Evolutionary conservation across 169 alveolate species (phyloP).

Genomic region (Cryptosporidium xiaoi): DNA sequence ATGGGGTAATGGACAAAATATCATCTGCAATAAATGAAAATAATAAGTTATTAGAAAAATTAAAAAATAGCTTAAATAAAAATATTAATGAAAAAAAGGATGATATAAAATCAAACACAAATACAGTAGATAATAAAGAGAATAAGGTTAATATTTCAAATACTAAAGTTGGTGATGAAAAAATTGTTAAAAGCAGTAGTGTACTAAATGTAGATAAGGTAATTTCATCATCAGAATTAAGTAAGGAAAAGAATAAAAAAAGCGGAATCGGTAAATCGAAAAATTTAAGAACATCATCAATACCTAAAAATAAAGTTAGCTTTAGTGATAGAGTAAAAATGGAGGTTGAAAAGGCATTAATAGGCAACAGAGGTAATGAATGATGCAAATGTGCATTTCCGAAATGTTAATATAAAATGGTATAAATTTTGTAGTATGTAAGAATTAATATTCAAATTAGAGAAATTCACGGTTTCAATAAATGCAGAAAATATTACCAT

Average conservation of each 20-base stretch:
- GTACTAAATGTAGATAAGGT: not conserved
- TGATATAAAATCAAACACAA: not conserved
- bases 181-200: not conserved
- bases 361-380: no score
- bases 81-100: not conserved
- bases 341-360: constrained; percentile 49
- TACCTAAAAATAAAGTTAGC: constrained; percentile 37
- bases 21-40: constrained; percentile 55
- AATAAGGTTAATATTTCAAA: constrained; percentile 10
- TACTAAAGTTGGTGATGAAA: not conserved
- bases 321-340: constrained; percentile 62
- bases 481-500: no score
- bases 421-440: no score
- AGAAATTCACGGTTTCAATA: no score
- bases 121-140: not conserved
- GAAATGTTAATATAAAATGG: no score
- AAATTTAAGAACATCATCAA: not conserved
- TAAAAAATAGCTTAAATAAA: constrained; percentile 33
- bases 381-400: no score
- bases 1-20: constrained; percentile 50
- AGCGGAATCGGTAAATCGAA: constrained; percentile 8
- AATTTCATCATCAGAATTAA: not conserved
- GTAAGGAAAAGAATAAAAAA: not conserved
- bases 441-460: no score
- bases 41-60: constrained; percentile 44